Conservation (phyloP, 345 rosid species). For the Clarkia xantiana region DNA sequence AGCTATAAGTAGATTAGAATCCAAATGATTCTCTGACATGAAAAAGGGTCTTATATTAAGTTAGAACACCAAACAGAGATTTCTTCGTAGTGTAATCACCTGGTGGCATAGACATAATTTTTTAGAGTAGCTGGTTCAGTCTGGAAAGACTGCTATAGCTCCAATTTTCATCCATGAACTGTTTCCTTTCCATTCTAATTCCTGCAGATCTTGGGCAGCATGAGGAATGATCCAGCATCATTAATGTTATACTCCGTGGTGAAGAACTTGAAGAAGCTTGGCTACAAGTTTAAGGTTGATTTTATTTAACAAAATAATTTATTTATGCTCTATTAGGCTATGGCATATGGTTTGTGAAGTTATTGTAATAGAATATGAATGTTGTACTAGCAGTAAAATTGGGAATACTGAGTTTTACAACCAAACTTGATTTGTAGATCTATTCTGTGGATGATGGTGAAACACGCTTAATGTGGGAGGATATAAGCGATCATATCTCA, state of each 20-base stretch:
- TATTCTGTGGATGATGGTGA: conserved; percentile 46
- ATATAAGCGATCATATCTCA: conserved; percentile 36
- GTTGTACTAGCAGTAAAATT: no score
- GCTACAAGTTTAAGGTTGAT: conserved; percentile 60
- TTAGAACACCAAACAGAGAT: no score
- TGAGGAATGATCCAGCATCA: conserved; percentile 53
- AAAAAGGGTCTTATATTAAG: no score
- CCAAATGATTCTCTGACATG: no score
- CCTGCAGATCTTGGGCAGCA: conserved; percentile 64
- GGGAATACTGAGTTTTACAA: not conserved
- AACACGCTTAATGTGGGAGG: conserved; percentile 51
- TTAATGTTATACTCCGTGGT: conserved; percentile 65
- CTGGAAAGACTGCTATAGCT: not conserved
- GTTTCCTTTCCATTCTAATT: no score
- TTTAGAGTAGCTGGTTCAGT: not conserved
- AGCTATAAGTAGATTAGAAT: no score
- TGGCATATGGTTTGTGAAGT: not conserved
- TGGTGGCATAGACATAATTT: no score
- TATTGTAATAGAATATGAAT: conserved; percentile 4
- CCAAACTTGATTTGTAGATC: conserved; percentile 36
- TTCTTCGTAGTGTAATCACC: no score
- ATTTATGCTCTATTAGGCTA: not conserved
- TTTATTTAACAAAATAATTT: conserved; percentile 5
- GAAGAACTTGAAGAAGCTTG: conserved; percentile 71
- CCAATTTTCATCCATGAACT: no score